Percentiles rank a stretch among this genome's conserved stretches.
phyloP scores from a whole-genome alignment of 129 eudicot genomes.

The Erigeron canadensis region DNA sequence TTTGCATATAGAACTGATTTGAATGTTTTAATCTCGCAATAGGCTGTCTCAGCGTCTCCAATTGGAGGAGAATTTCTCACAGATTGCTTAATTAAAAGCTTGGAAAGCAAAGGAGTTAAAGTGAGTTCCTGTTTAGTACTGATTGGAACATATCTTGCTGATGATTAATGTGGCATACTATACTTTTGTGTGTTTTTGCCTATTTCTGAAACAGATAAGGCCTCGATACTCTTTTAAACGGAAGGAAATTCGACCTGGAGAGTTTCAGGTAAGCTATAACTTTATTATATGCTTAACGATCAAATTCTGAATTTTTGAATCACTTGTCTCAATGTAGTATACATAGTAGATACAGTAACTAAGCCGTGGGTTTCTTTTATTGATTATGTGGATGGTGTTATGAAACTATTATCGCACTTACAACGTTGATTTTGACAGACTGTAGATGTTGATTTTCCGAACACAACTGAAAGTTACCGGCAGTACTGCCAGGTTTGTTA shows the following conservation, averaged over 20 bases:
- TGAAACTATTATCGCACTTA: conserved; percentile 4
- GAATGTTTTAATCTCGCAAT: conserved; percentile 19
- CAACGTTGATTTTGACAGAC: conserved; percentile 42
- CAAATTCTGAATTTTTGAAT: conserved; percentile 4
- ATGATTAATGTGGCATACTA: conserved; percentile 13
- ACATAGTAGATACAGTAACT: background rate
- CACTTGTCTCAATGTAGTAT: conserved; percentile 4
- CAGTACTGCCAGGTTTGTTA: conserved; percentile 79
- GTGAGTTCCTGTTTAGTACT: conserved; percentile 46
- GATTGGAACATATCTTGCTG: conserved; percentile 5
- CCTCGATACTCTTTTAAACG: conserved; percentile 96
- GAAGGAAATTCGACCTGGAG: conserved; percentile 91
- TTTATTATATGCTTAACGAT: conserved; percentile 5
- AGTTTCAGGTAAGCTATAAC: conserved; percentile 70
- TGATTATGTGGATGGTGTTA: background rate
- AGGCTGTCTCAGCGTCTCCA: conserved; percentile 90
- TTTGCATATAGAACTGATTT: background rate
- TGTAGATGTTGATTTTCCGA: conserved; percentile 82
- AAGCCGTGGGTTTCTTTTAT: background rate
- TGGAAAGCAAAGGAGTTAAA: conserved; percentile 85
- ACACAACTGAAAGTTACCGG: conserved; percentile 90
- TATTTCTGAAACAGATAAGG: conserved; percentile 54
- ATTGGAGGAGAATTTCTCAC: conserved; percentile 95
- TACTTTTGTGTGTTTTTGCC: conserved; percentile 8
- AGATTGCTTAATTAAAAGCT: conserved; percentile 86